Evolutionary conservation across 495 filamentous ascomycete species (phyloP).

Genomic region (Podospora australis): DNA sequence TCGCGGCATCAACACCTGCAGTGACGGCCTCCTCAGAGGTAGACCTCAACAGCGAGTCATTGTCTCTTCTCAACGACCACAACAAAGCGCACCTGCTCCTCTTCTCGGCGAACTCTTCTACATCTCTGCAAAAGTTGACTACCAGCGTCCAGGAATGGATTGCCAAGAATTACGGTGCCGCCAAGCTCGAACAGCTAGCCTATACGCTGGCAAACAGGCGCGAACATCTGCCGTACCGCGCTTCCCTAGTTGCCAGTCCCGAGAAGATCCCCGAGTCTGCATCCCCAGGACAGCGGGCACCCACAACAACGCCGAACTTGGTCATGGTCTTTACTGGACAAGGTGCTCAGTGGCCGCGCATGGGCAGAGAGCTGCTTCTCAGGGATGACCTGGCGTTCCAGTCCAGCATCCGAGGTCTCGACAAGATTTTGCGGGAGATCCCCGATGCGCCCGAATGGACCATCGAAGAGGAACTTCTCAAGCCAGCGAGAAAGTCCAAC

Average conservation of each 20-base stretch:
- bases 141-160: too few relatives aligned
- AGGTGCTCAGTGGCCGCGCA: constrained; percentile 16
- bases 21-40: too few relatives aligned
- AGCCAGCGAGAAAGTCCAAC: constrained; percentile 7
- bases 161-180: too few relatives aligned
- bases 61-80: too few relatives aligned
- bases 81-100: too few relatives aligned
- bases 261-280: background rate
- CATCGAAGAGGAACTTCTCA: constrained; percentile 1
- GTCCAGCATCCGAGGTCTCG: constrained; percentile 3
- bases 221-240: constrained; percentile 8
- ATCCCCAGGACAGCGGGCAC: background rate
- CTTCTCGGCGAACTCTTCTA: too few relatives aligned
- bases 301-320: background rate
- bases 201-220: constrained; percentile 19
- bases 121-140: too few relatives aligned
- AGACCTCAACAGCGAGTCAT: too few relatives aligned
- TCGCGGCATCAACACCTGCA: too few relatives aligned
- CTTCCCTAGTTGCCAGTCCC: background rate
- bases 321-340: constrained; percentile 18
- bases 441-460: constrained; percentile 3
- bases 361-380: constrained; percentile 9
- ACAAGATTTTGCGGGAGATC: constrained; percentile 7
- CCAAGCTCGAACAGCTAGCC: constrained; percentile 6
- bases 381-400: background rate